Evolutionary conservation across 495 filamentous ascomycete species (phyloP), one percentile per base, ranked within the genome.

Genomic region (Daldinia childiae): DNA sequence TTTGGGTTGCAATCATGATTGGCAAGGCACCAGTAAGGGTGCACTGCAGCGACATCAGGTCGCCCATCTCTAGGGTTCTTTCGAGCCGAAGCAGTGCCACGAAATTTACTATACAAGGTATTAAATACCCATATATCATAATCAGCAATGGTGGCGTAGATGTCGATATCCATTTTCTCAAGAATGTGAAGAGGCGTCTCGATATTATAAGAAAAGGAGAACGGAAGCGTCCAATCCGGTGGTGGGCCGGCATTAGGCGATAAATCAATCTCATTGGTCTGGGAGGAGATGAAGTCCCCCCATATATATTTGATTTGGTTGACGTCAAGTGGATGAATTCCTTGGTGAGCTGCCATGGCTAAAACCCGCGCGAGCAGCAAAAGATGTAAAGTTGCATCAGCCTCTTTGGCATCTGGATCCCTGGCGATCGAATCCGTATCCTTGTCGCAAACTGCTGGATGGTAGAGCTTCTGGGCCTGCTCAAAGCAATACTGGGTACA

Each of bases 1-100:
- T 97, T 97, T 11, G 95, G 95, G 77, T 96, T 89, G 79, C 95
- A 99, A 66, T 90, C 91, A 79, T 99, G 96, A 67, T 99, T 99
- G 14, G 94, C 95, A 39, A 88, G 79, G 51, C 83, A 85, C 85
- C 85, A 88, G 62, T 83, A 80, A 19, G 86, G 82, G 73, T 86
- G 86, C 0, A 86, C 82, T 30, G 93, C 93, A 41, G 90, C 90
- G 9, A 95, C 87, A 63, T 95, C 92, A 0, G 93, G 93, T 19
- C 90, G 84, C 17, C 93, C 87, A 71, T 93, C 91, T 74, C 86
- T 85, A 0, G 82, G 86, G 34, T 87, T 90, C 61, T 95, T 87
- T 6, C 93, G 84, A 3, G 93, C 95, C 3, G 92, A 95, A 0
- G 95, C 95, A 0, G 93, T 95, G 43, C 93, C 95, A 8, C 95